phyloP scores from a whole-genome alignment of 129 eudicot species.

The Flaveria sonorensis region DNA sequence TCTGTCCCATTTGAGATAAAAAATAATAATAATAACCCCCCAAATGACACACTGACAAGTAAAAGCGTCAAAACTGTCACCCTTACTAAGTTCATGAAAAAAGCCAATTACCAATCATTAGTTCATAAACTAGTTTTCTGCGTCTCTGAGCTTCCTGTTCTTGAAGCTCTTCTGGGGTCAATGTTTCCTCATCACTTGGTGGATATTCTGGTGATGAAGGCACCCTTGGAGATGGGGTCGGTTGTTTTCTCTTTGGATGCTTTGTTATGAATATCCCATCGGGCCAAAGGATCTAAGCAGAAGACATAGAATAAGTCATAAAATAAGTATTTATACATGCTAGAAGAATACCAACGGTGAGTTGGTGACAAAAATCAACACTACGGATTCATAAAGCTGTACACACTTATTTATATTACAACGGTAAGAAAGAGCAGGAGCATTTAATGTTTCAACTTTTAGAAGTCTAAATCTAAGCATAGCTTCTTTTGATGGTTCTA shows the following conservation, averaged over 20 bases:
- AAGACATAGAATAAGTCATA: slow-evolving; percentile 21
- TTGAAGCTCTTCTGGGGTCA: slow-evolving; percentile 60
- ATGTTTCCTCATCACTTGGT: slow-evolving; percentile 46
- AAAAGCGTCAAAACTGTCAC: not conserved
- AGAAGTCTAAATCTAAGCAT: not conserved
- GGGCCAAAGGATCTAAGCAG: slow-evolving; percentile 90
- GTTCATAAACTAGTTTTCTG: slow-evolving; percentile 80
- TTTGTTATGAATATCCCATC: slow-evolving; percentile 93
- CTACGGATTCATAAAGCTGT: not conserved
- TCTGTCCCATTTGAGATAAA: not conserved
- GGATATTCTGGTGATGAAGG: slow-evolving; percentile 52
- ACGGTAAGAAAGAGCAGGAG: not conserved
- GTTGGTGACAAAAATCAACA: not conserved
- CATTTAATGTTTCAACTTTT: not conserved
- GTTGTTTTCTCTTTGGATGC: slow-evolving; percentile 71
- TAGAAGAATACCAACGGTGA: slow-evolving; percentile 17
- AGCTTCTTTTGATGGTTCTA: slow-evolving; percentile 6
- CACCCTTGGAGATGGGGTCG: slow-evolving; percentile 46
- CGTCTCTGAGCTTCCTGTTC: slow-evolving; percentile 81
- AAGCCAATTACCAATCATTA: slow-evolving; percentile 71
- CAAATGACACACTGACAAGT: not conserved
- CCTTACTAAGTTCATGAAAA: not conserved
- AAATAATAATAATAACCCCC: not conserved
- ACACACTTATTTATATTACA: not conserved
- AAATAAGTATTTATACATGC: not conserved